Evolutionary conservation across 2,329 filamentous ascomycete species (phyloP).

Genomic region (Sporothrix globosa): DNA sequence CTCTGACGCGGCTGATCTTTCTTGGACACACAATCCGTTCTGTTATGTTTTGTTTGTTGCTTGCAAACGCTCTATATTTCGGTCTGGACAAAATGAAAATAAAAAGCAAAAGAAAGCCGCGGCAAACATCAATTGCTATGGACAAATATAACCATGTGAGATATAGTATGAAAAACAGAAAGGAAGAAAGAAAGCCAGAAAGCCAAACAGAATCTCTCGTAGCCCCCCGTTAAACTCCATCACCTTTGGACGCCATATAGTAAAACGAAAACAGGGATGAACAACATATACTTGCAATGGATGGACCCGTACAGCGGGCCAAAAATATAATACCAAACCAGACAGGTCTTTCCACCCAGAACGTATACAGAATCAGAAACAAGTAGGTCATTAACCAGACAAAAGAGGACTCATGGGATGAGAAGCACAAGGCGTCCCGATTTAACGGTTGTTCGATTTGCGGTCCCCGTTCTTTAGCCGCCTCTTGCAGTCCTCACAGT

Average conservation of each 20-base stretch:
- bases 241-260: not conserved
- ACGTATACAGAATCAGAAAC: conserved; percentile 11
- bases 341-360: not conserved
- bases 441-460: conserved; percentile 54
- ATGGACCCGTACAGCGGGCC: not conserved
- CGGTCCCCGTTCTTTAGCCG: conserved; percentile 61
- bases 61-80: not conserved
- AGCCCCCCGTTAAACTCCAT: conserved; percentile 5
- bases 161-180: not conserved
- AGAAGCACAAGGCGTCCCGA: too few relatives aligned
- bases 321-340: not conserved
- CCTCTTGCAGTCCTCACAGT: conserved; percentile 77
- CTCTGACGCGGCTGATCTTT: not conserved
- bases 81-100: not conserved
- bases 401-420: not conserved
- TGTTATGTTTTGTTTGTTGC: not conserved
- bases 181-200: conserved; percentile 4
- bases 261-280: not conserved
- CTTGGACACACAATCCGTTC: not conserved
- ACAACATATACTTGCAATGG: not conserved
- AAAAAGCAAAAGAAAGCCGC: not conserved
- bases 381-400: conserved; percentile 8
- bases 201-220: not conserved
- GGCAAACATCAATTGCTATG: not conserved
- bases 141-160: not conserved